Base-by-base conservation (phyloP, 805 yeast genomes). In the Limtongia smithiae region DNA sequence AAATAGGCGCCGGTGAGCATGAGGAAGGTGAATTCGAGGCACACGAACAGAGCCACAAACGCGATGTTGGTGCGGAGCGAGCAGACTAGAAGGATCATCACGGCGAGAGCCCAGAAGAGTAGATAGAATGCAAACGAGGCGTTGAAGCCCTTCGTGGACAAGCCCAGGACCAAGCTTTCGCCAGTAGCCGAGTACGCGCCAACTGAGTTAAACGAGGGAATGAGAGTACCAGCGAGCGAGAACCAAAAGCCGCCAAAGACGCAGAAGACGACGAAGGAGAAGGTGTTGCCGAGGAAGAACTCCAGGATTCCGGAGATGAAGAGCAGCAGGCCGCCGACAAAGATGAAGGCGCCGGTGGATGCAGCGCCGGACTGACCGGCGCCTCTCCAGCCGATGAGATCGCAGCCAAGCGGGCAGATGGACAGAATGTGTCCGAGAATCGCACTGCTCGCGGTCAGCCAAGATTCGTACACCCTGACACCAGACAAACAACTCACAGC, bases 211-310 rank as follows among this genome's bases (percentile, higher is more conserved):
- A 56, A 57, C 22, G 43, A 14, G 3, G 60, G 60, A 22, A 45
- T 50, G 17, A 56, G 36, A 20, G 48, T 48, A 31, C 48, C 53
- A 30, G 40, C 58, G 27, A 56, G 41, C 18, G 60, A 33, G 32
- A 57, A 35, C 60, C 60, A 57, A 37, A 46, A 57, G 18, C 52
- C 56, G 11, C 54, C 50, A 22, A 54, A 51, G n/a, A 41, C 41
- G 36, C 53, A 38, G 33, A 56, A 56, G 20, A 53, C 54, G 33
- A 51, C 57, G 32, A 56, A 57, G 9, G 60, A 43, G 36, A 53
- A 57, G 12, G 60, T 53, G 48, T 57, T 57, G 17, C 60, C 60
- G 34, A 56, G 56, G 41, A 57, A 28, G 25, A 57, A 50, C 41
- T 57, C 60, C 41, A 56, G 39, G 15, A 56, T 39, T 12, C 58